phyloP scores from a whole-genome alignment of 2,329 filamentous ascomycete species.

The Cercospora sp. region DNA sequence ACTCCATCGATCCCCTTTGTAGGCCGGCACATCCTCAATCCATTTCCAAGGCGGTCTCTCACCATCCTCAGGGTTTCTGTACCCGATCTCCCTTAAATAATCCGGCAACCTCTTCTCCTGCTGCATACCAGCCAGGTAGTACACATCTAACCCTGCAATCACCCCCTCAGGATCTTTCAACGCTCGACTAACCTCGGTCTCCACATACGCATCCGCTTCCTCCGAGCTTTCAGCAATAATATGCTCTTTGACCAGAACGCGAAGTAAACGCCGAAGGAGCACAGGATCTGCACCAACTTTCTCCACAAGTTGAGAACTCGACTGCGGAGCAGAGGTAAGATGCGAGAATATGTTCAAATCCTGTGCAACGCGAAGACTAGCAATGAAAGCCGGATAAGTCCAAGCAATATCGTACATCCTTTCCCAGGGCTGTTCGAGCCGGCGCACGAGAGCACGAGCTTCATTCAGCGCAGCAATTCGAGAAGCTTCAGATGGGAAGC shows the following conservation, averaged over 20 bases:
- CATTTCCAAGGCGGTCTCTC: conserved; percentile 21
- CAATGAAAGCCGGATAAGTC: conserved; percentile 13
- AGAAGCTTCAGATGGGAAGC: conserved; percentile 15
- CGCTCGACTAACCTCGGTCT: conserved; percentile 13
- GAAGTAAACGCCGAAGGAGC: conserved; percentile 19
- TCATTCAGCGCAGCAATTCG: conserved; percentile 13
- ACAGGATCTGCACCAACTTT: conserved; percentile 17
- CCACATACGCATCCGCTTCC: conserved; percentile 16
- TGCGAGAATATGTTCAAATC: conserved; percentile 21
- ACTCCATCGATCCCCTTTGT: conserved; percentile 18
- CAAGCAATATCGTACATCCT: conserved; percentile 19
- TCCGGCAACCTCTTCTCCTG: conserved; percentile 18
- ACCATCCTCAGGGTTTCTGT: conserved; percentile 19
- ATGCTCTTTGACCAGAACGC: conserved; percentile 17
- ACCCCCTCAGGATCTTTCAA: conserved; percentile 21
- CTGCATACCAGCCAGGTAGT: conserved; percentile 13
- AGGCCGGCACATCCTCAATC: conserved; percentile 9
- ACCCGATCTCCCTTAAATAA: conserved; percentile 17
- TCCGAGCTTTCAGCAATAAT: conserved; percentile 12
- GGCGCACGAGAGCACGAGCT: conserved; percentile 17
- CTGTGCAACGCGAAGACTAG: conserved; percentile 12
- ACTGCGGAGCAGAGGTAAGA: neutral
- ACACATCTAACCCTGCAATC: conserved; percentile 20
- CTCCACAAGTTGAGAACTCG: conserved; percentile 8
- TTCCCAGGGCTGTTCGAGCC: conserved; percentile 25